Percentiles rank a stretch among this genome's conserved stretches.
phyloP scores from a whole-genome alignment of 208 protist genomes.

The Wallacemonas sp. region DNA sequence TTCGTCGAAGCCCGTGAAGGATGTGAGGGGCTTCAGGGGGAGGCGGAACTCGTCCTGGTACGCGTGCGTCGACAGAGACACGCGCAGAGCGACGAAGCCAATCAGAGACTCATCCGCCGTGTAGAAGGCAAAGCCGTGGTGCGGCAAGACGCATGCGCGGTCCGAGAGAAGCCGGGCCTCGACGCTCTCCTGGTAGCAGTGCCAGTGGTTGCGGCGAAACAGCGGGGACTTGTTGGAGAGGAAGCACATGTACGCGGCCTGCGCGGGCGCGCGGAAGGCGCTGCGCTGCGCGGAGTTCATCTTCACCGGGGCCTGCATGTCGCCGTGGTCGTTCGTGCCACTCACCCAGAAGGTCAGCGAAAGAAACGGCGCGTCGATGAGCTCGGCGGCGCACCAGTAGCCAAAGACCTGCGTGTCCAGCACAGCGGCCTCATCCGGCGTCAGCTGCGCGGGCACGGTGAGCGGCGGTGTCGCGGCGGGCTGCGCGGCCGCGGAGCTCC shows the following conservation, averaged over 20 bases:
- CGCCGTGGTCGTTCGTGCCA: slow-evolving; percentile 63
- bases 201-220: slow-evolving; percentile 59
- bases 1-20: slow-evolving; percentile 16
- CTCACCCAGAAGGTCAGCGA: slow-evolving; percentile 73
- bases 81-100: slow-evolving; percentile 58
- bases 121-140: slow-evolving; percentile 82
- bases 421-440: slow-evolving; percentile 6
- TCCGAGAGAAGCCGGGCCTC: slow-evolving; percentile 10
- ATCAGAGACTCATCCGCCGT: slow-evolving; percentile 31
- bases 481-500: not conserved
- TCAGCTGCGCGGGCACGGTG: not conserved
- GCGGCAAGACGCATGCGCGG: slow-evolving; percentile 40
- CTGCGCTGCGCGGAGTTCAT: slow-evolving; percentile 20
- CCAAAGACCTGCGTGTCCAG: slow-evolving; percentile 39
- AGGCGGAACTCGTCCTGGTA: slow-evolving; percentile 41
- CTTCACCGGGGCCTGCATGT: slow-evolving; percentile 44
- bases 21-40: slow-evolving; percentile 15
- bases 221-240: slow-evolving; percentile 66
- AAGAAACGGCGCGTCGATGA: slow-evolving; percentile 56
- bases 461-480: slow-evolving; percentile 4
- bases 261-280: slow-evolving; percentile 33
- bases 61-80: slow-evolving; percentile 24
- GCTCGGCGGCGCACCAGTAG: slow-evolving; percentile 30
- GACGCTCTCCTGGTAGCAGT: slow-evolving; percentile 9
- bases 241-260: slow-evolving; percentile 52